Base-by-base conservation (phyloP, 495 filamentous ascomycete genomes). In the Xylaria flabelliformis region DNA sequence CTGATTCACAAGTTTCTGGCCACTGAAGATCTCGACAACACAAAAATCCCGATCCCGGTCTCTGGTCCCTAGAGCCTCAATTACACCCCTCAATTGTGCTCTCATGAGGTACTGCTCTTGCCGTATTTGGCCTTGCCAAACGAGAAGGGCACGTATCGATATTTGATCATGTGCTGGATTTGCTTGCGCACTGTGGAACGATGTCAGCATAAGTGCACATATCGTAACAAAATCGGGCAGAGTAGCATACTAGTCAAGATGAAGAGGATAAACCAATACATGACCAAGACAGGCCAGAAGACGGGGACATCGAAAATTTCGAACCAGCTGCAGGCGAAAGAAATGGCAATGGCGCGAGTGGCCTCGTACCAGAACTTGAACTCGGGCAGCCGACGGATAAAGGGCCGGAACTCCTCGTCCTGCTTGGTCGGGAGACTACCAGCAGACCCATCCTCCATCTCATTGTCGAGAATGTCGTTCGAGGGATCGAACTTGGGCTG, bases 81-180 rank as follows among this genome's bases (percentile, higher is more conserved):
- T 34, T 19, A 19, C n/a, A 44, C 26, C 34, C 24, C 9, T 29
- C 21, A 50, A 39, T 5, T 46, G 24, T 32, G 51, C n/a, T 39
- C 70, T 75, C 72, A 84, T 29, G 77, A 79, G 39, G 78, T 80
- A 77, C 85, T 87, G 77, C 79, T 84, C 82, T 87, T 89, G 72
- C 82, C 86, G 83, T 97, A 98, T 70, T 89, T 88, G 36, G 92
- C 88, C 89, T 98, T 98, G 80, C 95, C 95, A 74, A 97, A 90
- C 21, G 93, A 91, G 86, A 98, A 98, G 51, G 95, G 95, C 39
- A 98, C 94, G 80, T 98, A 99, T 83, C 96, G 93, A 85, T 99
- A 99, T 85, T 98, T 99, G 90, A 99, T 97, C 96, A 99, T 99
- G 83, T 97, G 95, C 86, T 99, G 96, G 72, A 99, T 99, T 84